A percentile compares a stretch with the other conserved stretches of the same genome.
These are phyloP conservation scores for Penicillium sp. DNA, from an alignment of 2,329 filamentous ascomycete genomes.

Conservation along the genomic window DNA sequence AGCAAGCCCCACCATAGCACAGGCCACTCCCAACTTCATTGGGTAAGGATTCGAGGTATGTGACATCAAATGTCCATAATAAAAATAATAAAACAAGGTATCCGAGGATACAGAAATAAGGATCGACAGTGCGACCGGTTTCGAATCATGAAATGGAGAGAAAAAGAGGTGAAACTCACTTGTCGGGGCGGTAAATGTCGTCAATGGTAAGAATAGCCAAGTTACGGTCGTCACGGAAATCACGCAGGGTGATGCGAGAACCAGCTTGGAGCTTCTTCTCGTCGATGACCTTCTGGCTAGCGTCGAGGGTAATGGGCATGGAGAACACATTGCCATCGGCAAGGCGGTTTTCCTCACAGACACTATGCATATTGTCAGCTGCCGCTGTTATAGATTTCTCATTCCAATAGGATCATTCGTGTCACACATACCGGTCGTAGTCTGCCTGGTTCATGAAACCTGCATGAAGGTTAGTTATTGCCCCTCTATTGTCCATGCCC, in stretches of 20 bases:
- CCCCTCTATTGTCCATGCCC: slow-evolving; percentile 9
- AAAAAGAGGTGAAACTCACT: slow-evolving; percentile 57
- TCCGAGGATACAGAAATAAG: neutral
- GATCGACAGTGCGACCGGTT: slow-evolving; percentile 4
- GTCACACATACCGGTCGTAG: slow-evolving; percentile 74
- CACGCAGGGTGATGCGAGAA: slow-evolving; percentile 80
- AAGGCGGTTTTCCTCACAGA: slow-evolving; percentile 85
- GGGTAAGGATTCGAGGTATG: slow-evolving; percentile 14
- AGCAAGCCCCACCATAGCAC: slow-evolving; percentile 28
- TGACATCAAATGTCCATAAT: neutral
- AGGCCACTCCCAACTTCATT: slow-evolving; percentile 10
- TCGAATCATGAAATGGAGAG: neutral
- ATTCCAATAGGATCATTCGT: slow-evolving; percentile 6
- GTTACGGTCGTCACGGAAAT: slow-evolving; percentile 94
- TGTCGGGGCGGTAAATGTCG: slow-evolving; percentile 93
- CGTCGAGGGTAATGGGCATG: slow-evolving; percentile 95
- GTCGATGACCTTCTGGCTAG: slow-evolving; percentile 72
- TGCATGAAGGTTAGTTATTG: slow-evolving; percentile 42
- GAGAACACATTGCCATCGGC: slow-evolving; percentile 86
- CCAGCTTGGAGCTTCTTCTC: slow-evolving; percentile 74
- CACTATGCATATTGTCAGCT: slow-evolving; percentile 54
- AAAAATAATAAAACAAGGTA: neutral
- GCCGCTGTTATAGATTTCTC: slow-evolving; percentile 4
- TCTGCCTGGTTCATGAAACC: slow-evolving; percentile 97
- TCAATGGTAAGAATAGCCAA: slow-evolving; percentile 93